Conservation (phyloP, 2,329 filamentous ascomycete genomes). For the Aspergillus caelatus region DNA sequence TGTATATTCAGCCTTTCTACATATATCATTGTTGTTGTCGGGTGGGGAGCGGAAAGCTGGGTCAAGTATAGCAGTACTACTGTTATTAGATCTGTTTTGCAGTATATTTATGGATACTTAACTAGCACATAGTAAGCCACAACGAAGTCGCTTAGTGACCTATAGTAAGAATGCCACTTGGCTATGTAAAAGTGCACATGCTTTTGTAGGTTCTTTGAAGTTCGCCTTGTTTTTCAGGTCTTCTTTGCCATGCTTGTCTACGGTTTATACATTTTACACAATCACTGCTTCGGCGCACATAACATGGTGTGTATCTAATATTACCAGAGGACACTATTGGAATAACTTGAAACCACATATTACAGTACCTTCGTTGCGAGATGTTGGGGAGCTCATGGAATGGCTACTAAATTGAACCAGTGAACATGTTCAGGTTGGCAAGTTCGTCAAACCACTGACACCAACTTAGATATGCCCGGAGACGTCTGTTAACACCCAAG, state of each 20-base stretch:
- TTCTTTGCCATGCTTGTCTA: neutral
- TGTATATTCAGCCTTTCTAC: neutral
- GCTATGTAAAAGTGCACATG: neutral
- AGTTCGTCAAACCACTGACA: neutral
- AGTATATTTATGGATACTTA: neutral
- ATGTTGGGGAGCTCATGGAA: neutral
- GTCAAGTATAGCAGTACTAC: neutral
- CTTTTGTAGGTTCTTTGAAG: neutral
- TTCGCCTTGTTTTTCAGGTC: neutral
- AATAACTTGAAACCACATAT: neutral
- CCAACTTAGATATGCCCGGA: neutral
- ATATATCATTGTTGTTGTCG: neutral
- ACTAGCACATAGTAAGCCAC: neutral
- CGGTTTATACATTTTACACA: too few relatives aligned
- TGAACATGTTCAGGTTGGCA: neutral
- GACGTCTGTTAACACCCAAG: neutral
- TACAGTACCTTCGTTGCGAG: neutral
- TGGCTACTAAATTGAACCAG: neutral
- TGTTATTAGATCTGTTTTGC: neutral
- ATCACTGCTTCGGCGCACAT: neutral
- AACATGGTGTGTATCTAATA: neutral
- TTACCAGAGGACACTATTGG: neutral
- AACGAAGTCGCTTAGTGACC: neutral
- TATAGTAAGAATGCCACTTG: neutral
- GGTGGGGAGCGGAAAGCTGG: neutral